Base-by-base conservation (phyloP, 1,284 basidiomycete genomes). In the Rhizoctonia solani region DNA sequence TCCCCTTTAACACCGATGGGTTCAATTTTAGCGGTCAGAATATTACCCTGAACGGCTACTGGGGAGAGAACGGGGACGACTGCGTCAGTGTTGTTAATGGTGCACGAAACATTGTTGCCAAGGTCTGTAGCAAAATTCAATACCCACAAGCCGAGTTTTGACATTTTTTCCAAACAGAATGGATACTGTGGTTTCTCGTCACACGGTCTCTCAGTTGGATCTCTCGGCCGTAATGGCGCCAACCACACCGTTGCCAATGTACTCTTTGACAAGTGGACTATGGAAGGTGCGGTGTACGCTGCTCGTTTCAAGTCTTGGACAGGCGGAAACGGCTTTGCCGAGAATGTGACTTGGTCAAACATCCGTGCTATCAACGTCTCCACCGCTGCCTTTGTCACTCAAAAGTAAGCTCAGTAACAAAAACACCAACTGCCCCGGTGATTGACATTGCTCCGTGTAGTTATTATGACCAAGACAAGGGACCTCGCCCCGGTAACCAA, bases 11-110 rank as follows among this genome's bases (percentile, higher is more conserved):
- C 30, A 52, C 67, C 41, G 74, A 77, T 73, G 81, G 80, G 23
- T 79, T 82, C 71, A 82, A 82, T 69, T 72, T 82, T 16, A 78
- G 78, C 6, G 79, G 79, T 6, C 72, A 78, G 52, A 79, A 81
- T 69, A 78, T 79, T 71, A 78, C 79, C 21, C 75, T 82, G n/a
- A 79, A 81, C 67, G 79, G 79, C 66, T 77, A 79, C 70, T 79
- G 77, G 58, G 79, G 80, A 21, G 77, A 79, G 68, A 82, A 82
- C 61, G 82, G 82, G 6, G 82, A 82, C 69, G 81, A 82, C 69
- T 82, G 81, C 58, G 76, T 82, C 27, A 81, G 81, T 4, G 77
- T 82, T 21, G 78, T 82, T 67, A 77, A 79, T 63, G 81, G 81
- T 11, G 81, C 80, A 0, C 72, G 74, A 34, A 78, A 82, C 71